A percentile compares a stretch with the other conserved stretches of the same genome.
These are phyloP conservation scores for Candida nemodendra DNA, from an alignment of 805 yeast species.

Conservation along the genomic window DNA sequence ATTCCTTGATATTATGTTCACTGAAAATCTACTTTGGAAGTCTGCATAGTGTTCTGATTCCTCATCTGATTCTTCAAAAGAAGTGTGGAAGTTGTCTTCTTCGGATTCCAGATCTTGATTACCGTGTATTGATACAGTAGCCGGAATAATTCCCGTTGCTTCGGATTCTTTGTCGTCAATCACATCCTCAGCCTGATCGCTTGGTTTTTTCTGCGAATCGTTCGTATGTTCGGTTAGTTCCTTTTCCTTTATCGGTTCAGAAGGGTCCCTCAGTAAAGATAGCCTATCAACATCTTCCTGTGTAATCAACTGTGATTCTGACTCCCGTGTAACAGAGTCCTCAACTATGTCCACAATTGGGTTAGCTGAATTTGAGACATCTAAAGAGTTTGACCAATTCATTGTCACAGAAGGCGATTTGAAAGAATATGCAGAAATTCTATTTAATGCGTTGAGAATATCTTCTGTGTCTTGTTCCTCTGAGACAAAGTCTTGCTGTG, in stretches of 20 bases:
- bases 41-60: slow-evolving; percentile 2
- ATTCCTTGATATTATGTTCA: slow-evolving; percentile 34
- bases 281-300: slow-evolving; percentile 21
- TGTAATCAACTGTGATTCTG: slow-evolving; percentile 8
- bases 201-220: no score
- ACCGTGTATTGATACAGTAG: no score
- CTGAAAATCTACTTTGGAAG: slow-evolving; percentile 21
- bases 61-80: slow-evolving; percentile 1
- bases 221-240: no score
- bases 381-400: slow-evolving; percentile 37
- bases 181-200: no score
- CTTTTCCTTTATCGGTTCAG: no score
- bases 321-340: slow-evolving; percentile 5
- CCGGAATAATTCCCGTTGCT: no score
- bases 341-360: slow-evolving; percentile 17
- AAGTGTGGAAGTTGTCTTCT: slow-evolving; percentile 7
- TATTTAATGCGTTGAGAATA: slow-evolving; percentile 16
- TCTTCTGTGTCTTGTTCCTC: slow-evolving; percentile 16
- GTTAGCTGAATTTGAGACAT: slow-evolving; percentile 21
- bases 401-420: slow-evolving; percentile 35
- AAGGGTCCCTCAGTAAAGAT: slow-evolving; percentile 9
- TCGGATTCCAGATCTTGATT: no score
- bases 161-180: no score
- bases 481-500: slow-evolving; percentile 1
- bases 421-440: slow-evolving; percentile 28